A percentile compares a stretch with the other conserved stretches of the same genome.
Conservation (phyloP, 2,329 filamentous ascomycete genomes). For the Penicillium hesseltinei region DNA sequence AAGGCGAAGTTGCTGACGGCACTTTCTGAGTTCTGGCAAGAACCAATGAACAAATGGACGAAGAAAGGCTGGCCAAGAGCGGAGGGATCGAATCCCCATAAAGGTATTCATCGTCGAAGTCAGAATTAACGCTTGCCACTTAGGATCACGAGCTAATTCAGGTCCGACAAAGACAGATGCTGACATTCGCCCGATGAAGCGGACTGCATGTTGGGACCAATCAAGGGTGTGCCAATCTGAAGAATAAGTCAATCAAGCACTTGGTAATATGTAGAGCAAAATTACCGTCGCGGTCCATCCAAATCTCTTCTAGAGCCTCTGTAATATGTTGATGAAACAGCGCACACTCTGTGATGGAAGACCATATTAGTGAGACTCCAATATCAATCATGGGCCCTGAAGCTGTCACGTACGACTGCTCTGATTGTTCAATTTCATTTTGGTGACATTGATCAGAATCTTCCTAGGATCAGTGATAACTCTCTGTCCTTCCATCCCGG, state of each 20-base stretch:
- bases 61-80: background rate
- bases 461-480: background rate
- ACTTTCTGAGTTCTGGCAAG: background rate
- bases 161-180: background rate
- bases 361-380: background rate
- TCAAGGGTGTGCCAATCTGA: background rate
- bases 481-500: background rate
- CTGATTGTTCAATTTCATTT: background rate
- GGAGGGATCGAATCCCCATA: background rate
- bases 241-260: too few species aligned
- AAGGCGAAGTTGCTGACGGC: background rate
- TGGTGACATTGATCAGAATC: background rate
- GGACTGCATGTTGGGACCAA: background rate
- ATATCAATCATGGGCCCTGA: too few species aligned
- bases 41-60: constrained; percentile 2
- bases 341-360: background rate
- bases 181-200: background rate
- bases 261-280: too few species aligned
- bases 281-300: background rate
- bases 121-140: background rate
- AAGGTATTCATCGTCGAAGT: background rate
- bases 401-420: background rate
- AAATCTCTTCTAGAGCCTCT: background rate
- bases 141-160: background rate
- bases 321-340: background rate